These are phyloP conservation scores for Acorus gramineus DNA, from an alignment of 106 monocot species.

Conservation along the genomic window DNA sequence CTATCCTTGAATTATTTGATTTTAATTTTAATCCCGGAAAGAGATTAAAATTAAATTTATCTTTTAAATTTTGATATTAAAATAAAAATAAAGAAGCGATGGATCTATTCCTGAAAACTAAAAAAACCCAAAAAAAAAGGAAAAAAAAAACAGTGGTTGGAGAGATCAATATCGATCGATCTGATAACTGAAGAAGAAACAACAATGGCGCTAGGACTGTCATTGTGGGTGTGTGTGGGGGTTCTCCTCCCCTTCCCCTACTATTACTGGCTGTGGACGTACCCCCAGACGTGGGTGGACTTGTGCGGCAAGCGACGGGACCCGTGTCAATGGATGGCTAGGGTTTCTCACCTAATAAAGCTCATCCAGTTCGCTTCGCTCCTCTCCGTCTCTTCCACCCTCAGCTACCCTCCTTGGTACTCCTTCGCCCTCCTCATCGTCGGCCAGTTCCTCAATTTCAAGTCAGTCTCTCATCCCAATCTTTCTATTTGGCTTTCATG, in stretches of 20 bases:
- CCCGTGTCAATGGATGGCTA: constrained; percentile 79
- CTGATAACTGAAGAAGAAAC: too few relatives aligned
- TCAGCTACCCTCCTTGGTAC: constrained; percentile 41
- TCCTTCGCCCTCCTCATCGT: constrained; percentile 41
- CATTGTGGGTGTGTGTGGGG: constrained; percentile 12
- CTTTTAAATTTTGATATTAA: too few relatives aligned
- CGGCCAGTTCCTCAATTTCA: constrained; percentile 94
- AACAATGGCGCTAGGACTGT: too few relatives aligned
- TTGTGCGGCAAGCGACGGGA: constrained; percentile 68
- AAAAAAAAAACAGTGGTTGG: too few relatives aligned
- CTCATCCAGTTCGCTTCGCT: constrained; percentile 53
- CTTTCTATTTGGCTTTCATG: background rate
- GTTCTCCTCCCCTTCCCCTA: constrained; percentile 69
- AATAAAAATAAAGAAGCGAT: too few relatives aligned
- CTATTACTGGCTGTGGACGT: constrained; percentile 72
- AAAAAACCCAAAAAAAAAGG: too few relatives aligned
- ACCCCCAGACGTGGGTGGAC: constrained; percentile 72
- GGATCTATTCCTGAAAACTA: too few relatives aligned
- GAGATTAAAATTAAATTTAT: too few relatives aligned
- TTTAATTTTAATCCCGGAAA: too few relatives aligned
- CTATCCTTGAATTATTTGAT: too few relatives aligned
- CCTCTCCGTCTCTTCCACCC: constrained; percentile 52
- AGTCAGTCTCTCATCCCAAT: constrained; percentile 19
- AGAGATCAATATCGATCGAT: too few relatives aligned
- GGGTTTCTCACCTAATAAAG: constrained; percentile 70